Conservation (phyloP, 2,329 filamentous ascomycete species). For the Aspergillus cejpii region DNA sequence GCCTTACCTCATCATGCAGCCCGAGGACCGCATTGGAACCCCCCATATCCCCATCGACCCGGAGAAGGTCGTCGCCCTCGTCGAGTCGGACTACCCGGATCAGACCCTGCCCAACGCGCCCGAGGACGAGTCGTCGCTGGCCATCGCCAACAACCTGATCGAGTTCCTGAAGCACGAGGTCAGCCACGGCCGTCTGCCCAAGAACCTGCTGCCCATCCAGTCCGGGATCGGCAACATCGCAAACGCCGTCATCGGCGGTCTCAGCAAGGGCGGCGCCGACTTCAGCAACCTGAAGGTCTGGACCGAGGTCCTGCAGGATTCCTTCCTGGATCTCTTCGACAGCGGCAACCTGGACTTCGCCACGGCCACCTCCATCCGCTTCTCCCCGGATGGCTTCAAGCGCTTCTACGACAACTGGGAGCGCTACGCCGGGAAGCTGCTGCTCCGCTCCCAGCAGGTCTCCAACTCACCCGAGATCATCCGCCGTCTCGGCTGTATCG, state of each 20-base stretch:
- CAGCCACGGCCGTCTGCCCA: conserved; percentile 64
- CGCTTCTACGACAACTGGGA: conserved; percentile 87
- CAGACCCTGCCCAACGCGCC: conserved; percentile 66
- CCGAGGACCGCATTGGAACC: conserved; percentile 79
- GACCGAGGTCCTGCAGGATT: conserved; percentile 90
- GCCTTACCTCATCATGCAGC: conserved; percentile 76
- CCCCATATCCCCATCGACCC: conserved; percentile 77
- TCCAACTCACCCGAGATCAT: conserved; percentile 90
- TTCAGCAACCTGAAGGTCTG: conserved; percentile 86
- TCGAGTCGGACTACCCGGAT: conserved; percentile 80
- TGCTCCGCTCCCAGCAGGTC: conserved; percentile 79
- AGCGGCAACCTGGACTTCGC: conserved; percentile 81
- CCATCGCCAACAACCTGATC: conserved; percentile 73
- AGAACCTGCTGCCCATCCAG: conserved; percentile 71
- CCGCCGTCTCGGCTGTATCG: conserved; percentile 75
- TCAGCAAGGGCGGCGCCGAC: conserved; percentile 64
- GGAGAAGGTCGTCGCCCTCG: conserved; percentile 73
- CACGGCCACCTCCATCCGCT: conserved; percentile 81
- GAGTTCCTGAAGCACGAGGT: conserved; percentile 86
- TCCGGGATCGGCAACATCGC: conserved; percentile 90
- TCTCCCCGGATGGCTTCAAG: conserved; percentile 84
- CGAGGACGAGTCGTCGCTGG: conserved; percentile 64
- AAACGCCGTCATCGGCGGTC: conserved; percentile 81
- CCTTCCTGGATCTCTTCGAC: conserved; percentile 89
- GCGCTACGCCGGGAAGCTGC: conserved; percentile 69